Conservation (phyloP, 73 alveolate genomes). For the Effrenium voratum region DNA sequence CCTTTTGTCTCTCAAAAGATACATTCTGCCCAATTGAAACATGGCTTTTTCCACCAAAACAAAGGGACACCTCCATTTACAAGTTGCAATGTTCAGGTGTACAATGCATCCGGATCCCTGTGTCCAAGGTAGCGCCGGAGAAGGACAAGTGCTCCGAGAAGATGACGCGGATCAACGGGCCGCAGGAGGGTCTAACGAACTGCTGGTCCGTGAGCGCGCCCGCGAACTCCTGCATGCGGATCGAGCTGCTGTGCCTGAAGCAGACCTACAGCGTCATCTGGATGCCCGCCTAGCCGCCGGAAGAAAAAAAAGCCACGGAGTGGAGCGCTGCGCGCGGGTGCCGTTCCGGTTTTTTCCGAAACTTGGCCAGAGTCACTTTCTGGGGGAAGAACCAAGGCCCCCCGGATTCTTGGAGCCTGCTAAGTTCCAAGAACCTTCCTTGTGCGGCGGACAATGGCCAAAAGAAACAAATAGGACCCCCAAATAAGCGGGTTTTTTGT, state of each 20-base stretch:
- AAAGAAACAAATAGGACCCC: too few relatives aligned
- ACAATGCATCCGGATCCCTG: too few relatives aligned
- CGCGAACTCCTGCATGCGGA: constrained; percentile 76
- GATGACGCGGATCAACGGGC: constrained; percentile 43
- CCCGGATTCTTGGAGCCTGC: neutral
- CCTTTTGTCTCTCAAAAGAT: too few relatives aligned
- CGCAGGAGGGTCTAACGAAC: constrained; percentile 50
- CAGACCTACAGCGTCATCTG: constrained; percentile 65
- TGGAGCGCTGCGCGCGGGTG: too few relatives aligned
- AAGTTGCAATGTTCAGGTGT: too few relatives aligned
- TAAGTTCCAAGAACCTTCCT: neutral
- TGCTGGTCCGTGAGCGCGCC: constrained; percentile 81
- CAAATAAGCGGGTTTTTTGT: too few relatives aligned
- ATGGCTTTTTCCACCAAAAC: too few relatives aligned
- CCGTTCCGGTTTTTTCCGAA: neutral
- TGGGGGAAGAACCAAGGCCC: too few relatives aligned
- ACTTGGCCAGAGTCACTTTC: too few relatives aligned
- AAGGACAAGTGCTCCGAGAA: constrained; percentile 79
- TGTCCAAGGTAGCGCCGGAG: constrained; percentile 45
- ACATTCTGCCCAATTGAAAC: too few relatives aligned
- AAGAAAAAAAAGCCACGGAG: neutral
- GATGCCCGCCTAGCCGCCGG: constrained; percentile 57
- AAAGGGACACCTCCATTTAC: too few relatives aligned
- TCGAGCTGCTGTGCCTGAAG: constrained; percentile 78
- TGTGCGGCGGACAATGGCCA: too few relatives aligned